Evolutionary conservation across 2,329 filamentous ascomycete species (phyloP).

Genomic region (Cryphonectria japonica): DNA sequence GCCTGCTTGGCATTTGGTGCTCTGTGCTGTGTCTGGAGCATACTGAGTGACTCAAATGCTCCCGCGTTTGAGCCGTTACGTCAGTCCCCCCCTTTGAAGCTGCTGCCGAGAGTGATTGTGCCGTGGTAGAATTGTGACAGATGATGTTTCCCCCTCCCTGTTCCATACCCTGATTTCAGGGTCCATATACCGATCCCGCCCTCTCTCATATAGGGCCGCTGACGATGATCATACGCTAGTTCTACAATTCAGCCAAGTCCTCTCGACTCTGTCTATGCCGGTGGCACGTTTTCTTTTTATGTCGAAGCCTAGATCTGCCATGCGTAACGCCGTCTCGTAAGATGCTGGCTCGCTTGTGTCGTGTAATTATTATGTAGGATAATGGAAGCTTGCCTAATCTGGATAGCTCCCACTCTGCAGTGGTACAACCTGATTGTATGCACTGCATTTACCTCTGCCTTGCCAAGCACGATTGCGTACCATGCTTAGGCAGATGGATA

Average conservation of each 20-base stretch:
- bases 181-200: background rate
- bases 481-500: slow-evolving; percentile 11
- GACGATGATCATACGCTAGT: background rate
- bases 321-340: background rate
- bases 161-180: background rate
- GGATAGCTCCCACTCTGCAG: slow-evolving; percentile 20
- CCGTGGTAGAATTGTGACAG: background rate
- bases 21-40: slow-evolving; percentile 5
- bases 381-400: slow-evolving; percentile 21
- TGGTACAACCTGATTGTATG: background rate
- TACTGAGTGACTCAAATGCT: background rate
- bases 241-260: slow-evolving; percentile 8
- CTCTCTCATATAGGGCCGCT: background rate
- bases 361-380: background rate
- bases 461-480: slow-evolving; percentile 15
- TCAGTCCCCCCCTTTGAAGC: background rate
- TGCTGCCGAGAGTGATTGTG: background rate
- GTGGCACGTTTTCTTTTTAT: slow-evolving; percentile 10
- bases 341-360: background rate
- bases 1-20: slow-evolving; percentile 23
- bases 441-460: background rate
- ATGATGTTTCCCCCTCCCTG: background rate
- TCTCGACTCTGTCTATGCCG: slow-evolving; percentile 15
- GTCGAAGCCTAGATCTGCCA: slow-evolving; percentile 17
- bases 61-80: slow-evolving; percentile 4